A percentile compares a stretch with the other conserved stretches of the same genome.
These are phyloP conservation scores for Microbotryum saponariae DNA, from an alignment of 1,284 basidiomycete species.

Conservation along the genomic window DNA sequence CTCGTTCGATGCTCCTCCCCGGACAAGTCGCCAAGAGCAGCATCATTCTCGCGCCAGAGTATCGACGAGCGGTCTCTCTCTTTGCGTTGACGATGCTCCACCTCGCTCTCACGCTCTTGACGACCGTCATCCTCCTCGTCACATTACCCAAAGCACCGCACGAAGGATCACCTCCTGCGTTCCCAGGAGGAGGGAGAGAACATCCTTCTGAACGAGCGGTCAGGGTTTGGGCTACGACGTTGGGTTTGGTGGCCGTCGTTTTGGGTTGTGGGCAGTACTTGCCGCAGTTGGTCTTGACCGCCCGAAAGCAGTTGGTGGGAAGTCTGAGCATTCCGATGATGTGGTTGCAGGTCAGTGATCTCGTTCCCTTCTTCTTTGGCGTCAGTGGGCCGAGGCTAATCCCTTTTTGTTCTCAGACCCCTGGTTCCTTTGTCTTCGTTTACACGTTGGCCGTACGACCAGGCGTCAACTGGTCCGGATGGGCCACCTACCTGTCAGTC, in stretches of 20 bases:
- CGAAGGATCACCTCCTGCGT: slow-evolving; percentile 20
- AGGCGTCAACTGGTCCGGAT: slow-evolving; percentile 35
- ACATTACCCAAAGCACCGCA: slow-evolving; percentile 31
- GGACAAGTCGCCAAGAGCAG: slow-evolving; percentile 23
- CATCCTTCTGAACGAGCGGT: slow-evolving; percentile 35
- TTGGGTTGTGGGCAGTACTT: slow-evolving; percentile 44
- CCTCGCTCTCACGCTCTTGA: slow-evolving; percentile 29
- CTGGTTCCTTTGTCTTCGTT: slow-evolving; percentile 82
- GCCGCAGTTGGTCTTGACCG: slow-evolving; percentile 53
- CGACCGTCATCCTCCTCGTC: slow-evolving; percentile 34
- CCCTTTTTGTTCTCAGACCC: slow-evolving; percentile 54
- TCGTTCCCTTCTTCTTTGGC: background rate
- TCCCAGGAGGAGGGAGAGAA: slow-evolving; percentile 19
- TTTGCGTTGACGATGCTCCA: slow-evolving; percentile 34
- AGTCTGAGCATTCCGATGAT: slow-evolving; percentile 90
- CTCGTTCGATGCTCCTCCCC: slow-evolving; percentile 25
- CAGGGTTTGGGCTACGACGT: slow-evolving; percentile 42
- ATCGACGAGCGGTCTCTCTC: slow-evolving; percentile 32
- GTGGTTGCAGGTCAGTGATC: slow-evolving; percentile 64
- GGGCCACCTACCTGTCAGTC: slow-evolving; percentile 44
- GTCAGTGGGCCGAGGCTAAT: background rate
- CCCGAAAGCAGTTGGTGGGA: slow-evolving; percentile 69
- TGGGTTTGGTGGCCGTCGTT: slow-evolving; percentile 40
- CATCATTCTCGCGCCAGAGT: slow-evolving; percentile 32
- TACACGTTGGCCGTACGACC: slow-evolving; percentile 61